Base-by-base conservation (phyloP, 192 early-diverging fungal genomes). In the Gaertneriomyces sp. region DNA sequence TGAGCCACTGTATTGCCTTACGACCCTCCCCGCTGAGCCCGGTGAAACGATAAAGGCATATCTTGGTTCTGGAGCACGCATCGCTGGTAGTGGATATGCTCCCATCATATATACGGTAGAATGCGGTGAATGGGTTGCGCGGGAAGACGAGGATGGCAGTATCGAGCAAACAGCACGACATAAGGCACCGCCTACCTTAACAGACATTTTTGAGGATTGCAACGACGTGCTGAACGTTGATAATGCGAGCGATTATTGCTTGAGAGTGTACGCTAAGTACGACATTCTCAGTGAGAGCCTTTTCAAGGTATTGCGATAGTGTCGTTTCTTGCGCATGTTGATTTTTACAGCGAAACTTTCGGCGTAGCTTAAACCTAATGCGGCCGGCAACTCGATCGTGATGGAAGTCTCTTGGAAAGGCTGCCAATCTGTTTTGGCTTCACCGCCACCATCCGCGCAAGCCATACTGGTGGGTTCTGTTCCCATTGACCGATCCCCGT, bases 381-480 rank as follows among this genome's bases (percentile, higher is more conserved):
- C 8, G 7, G 46, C 69, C 6, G 11, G 44, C 5, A 70, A 61
- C 47, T 63, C 61, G 45, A 74, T 74, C 4, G 14, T 40, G 45
- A 20, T 74, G 68, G 68, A 74, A 10, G 58, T 63, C 20, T 33
- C 33, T 8, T 74, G 72, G 72, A 51, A n/a, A 25, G 61, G 56
- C 6, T 25, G 41, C 7, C 40, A 39, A 17, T 11, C 40, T 42
- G 3, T 52, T 5, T 10, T 71, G 51, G 2, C 17, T 14, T 12
- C 44, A 33, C 71, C 68, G 7, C 59, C 68, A 5, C 51, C 66
- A 20, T 65, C 68, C 12, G 54, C 45, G n/a, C 45, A 49, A n/a
- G 57, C 58, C 17, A 52, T 51, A 11, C 8, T 69, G 57, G 67
- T 69, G 53, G 9, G 67, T 25, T 61, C 12, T 39, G 20, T 14